Base-by-base conservation (phyloP, 495 filamentous ascomycete species). In the Neurospora sp. region DNA sequence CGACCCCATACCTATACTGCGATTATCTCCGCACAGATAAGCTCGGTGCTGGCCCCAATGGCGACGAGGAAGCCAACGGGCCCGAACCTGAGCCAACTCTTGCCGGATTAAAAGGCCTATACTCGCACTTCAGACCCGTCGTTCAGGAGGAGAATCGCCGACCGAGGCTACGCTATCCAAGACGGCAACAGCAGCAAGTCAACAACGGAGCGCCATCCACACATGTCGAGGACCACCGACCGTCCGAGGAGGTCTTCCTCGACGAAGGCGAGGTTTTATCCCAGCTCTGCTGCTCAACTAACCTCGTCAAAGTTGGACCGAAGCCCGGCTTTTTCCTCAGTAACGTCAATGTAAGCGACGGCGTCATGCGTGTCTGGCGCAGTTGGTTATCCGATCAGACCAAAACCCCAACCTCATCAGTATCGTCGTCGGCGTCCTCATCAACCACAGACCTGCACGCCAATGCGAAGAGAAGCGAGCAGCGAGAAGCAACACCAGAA, bases 211-310 rank as follows among this genome's bases (percentile, higher is more conserved):
- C 20, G 68, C 77, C 53, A 77, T 77, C 71, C 75, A 72, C 76
- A 73, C 6, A 20, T 12, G n/a, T 66, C n/a, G 37, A 39, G 69
- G 38, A 40, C 27, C 12, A 12, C 31, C 68, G 78, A 12, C 85
- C 89, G 2, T 86, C 82, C 18, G 87, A 90, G 27, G 85, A 86
- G n/a, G 74, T 95, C 71, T 86, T 83, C 72, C 82, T 95, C 3
- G 92, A 93, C 70, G 85, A 82, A 3, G 83, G 86, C 75, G 91
- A 94, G 80, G 81, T 89, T 38, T 93, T 94, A 78, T 88, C 90
- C 0, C 91, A 94, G 77, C 84, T 94, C 18, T 90, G 88, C 76
- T 86, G 90, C 10, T 79, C 86, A n/a, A 87, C 87, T 31, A 92
- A 90, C 78, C 79, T 95, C 27, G 91, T 92, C 48, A 90, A 90